These are phyloP conservation scores for Dactylellina leptospora DNA, from an alignment of 2,329 filamentous ascomycete genomes.

Conservation along the genomic window DNA sequence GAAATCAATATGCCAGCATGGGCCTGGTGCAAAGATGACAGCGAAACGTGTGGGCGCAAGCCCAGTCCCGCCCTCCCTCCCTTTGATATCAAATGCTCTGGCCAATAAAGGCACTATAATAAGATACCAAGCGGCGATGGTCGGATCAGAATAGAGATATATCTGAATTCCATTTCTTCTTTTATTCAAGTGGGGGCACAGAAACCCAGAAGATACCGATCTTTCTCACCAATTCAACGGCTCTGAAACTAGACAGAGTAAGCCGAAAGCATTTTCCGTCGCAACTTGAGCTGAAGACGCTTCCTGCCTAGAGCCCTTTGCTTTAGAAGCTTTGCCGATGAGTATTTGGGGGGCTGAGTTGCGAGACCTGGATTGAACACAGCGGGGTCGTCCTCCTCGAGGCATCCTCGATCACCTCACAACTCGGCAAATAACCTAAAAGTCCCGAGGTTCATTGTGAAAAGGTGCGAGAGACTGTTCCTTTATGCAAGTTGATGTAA, in stretches of 20 bases:
- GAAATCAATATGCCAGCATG: background rate
- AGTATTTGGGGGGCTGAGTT: conserved; percentile 26
- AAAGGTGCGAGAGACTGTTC: background rate
- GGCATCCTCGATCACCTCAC: background rate
- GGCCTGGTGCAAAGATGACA: conserved; percentile 27
- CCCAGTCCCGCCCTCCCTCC: background rate
- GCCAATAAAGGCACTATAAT: background rate
- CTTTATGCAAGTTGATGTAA: background rate
- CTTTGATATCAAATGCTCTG: background rate
- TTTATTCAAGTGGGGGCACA: background rate
- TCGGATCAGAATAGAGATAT: background rate
- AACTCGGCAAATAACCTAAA: background rate
- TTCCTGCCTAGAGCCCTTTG: conserved; percentile 33
- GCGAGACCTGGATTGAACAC: background rate
- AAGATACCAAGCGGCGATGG: background rate
- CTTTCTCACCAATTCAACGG: background rate
- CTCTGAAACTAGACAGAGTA: background rate
- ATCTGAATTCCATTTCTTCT: background rate
- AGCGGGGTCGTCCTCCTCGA: background rate
- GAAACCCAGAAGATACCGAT: background rate
- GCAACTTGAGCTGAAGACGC: conserved; percentile 36
- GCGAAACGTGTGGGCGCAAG: background rate
- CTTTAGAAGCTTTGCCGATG: background rate
- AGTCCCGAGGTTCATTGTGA: background rate
- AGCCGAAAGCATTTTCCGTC: conserved; percentile 11